phyloP scores from a whole-genome alignment of 2,329 filamentous ascomycete genomes.

The Penicillium aurantiogriseum region DNA sequence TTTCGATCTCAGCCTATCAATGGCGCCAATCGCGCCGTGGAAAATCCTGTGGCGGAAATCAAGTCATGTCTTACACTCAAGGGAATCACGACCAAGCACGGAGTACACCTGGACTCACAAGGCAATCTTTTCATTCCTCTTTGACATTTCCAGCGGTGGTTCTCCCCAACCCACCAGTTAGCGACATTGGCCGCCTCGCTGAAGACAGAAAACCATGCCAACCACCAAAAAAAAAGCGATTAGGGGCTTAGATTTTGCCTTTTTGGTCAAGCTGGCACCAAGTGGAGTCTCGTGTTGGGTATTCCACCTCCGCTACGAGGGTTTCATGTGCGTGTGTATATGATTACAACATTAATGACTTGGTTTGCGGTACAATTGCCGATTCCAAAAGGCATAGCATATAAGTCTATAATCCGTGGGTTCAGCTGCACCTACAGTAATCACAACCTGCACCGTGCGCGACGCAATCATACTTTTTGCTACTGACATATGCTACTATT shows the following conservation, averaged over 20 bases:
- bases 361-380: too few relatives aligned
- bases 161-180: conserved; percentile 43
- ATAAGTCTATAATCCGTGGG: not conserved
- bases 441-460: not conserved
- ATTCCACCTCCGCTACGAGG: not conserved
- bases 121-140: not conserved
- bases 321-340: not conserved
- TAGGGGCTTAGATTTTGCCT: not conserved
- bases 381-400: not conserved
- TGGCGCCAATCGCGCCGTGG: not conserved
- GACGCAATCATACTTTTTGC: not conserved
- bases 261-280: not conserved
- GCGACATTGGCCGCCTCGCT: conserved; percentile 36
- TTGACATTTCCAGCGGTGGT: conserved; percentile 19
- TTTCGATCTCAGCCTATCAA: not conserved
- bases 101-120: not conserved
- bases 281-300: not conserved
- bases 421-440: not conserved
- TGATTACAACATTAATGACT: not conserved
- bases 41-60: not conserved
- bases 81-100: not conserved
- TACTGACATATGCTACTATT: not conserved
- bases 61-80: not conserved
- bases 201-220: not conserved
- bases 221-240: not conserved